phyloP scores from a whole-genome alignment of 805 yeast species.

The Candida coquimbonensis region DNA sequence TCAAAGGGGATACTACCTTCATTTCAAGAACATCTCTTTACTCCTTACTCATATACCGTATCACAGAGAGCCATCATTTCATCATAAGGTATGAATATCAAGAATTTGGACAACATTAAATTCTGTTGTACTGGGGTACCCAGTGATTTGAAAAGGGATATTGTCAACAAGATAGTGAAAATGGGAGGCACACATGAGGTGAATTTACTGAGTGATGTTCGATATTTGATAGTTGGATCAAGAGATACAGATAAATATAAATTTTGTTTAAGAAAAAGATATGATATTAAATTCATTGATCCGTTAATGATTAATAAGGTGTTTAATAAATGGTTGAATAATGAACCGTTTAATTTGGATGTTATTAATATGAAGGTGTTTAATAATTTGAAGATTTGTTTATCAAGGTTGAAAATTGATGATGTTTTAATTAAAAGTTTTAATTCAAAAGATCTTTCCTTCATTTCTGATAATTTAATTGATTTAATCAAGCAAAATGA shows the following conservation, averaged over 20 bases:
- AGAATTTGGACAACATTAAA: constrained; percentile 5
- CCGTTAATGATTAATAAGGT: constrained; percentile 38
- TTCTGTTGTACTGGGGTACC: constrained; percentile 24
- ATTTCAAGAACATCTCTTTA: no score
- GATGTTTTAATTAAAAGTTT: constrained; percentile 9
- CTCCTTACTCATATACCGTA: no score
- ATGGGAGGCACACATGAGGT: constrained; percentile 55
- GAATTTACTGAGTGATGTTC: constrained; percentile 56
- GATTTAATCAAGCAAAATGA: constrained; percentile 36
- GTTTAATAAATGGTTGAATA: constrained; percentile 47
- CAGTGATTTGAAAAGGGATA: constrained; percentile 24
- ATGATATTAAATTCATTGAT: constrained; percentile 50
- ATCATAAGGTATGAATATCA: no score
- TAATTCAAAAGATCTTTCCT: constrained; percentile 11
- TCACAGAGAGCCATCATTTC: no score
- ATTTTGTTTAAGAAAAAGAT: constrained; percentile 42
- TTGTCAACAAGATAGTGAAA: constrained; percentile 38
- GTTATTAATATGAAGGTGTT: constrained; percentile 35
- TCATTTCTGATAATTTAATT: constrained; percentile 25
- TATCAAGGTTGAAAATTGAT: constrained; percentile 28
- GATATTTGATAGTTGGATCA: constrained; percentile 53
- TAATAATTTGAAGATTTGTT: constrained; percentile 31
- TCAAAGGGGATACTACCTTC: no score
- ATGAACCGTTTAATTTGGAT: constrained; percentile 25
- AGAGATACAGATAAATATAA: constrained; percentile 52